Percentiles rank a stretch among this genome's conserved stretches.
Conservation (phyloP, 23 red algal species). For the Pyropia yezoensis region DNA sequence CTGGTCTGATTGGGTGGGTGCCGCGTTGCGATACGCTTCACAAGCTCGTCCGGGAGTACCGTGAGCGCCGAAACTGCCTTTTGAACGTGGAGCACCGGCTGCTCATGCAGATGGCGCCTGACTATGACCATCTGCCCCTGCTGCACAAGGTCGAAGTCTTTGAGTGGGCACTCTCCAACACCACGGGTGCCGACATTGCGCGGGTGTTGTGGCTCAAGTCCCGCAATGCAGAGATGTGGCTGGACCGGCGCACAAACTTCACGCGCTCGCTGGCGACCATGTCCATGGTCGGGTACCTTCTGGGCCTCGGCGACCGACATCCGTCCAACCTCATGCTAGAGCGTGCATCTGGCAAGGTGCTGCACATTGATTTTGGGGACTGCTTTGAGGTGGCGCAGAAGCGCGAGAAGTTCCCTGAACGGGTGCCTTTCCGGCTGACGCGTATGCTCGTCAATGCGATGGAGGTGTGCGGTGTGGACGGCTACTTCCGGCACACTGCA, state of each 20-base stretch:
- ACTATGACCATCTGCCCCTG: slow-evolving; percentile 80
- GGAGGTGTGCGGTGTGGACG: slow-evolving; percentile 86
- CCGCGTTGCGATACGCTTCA: slow-evolving; percentile 94
- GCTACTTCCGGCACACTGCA: slow-evolving; percentile 78
- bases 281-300: slow-evolving; percentile 90
- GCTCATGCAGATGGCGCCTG: slow-evolving; percentile 82
- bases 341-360: slow-evolving; percentile 72
- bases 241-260: slow-evolving; percentile 87
- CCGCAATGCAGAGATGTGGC: slow-evolving; percentile 96
- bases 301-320: slow-evolving; percentile 95
- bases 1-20: slow-evolving; percentile 95
- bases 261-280: slow-evolving; percentile 86
- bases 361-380: slow-evolving; percentile 99
- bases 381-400: slow-evolving; percentile 95
- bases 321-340: slow-evolving; percentile 95
- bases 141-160: slow-evolving; percentile 98
- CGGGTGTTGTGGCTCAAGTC: slow-evolving; percentile 85
- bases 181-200: slow-evolving; percentile 77
- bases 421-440: slow-evolving; percentile 91
- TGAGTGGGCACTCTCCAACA: slow-evolving; percentile 84
- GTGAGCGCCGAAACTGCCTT: slow-evolving; percentile 83
- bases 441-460: slow-evolving; percentile 92
- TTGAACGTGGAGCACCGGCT: slow-evolving; percentile 91
- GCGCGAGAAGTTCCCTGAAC: slow-evolving; percentile 94
- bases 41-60: slow-evolving; percentile 73